These are phyloP conservation scores for Ophiostoma populinum DNA, from an alignment of 2,329 filamentous ascomycete species.

Conservation along the genomic window DNA sequence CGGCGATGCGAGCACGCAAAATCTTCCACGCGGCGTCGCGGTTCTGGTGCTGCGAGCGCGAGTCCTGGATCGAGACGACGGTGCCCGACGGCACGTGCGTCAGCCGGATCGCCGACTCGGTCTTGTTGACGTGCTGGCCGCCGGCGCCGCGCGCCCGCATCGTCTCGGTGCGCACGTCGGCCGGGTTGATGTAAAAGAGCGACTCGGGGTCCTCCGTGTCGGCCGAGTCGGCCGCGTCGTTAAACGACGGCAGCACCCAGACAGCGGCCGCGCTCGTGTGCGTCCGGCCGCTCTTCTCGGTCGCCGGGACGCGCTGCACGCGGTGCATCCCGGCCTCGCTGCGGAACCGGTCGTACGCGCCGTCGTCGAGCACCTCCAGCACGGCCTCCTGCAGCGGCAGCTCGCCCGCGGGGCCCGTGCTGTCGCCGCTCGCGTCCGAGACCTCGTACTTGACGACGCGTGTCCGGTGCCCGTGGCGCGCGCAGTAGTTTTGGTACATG, in stretches of 20 bases:
- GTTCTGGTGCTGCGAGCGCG: constrained; percentile 78
- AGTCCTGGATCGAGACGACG: constrained; percentile 83
- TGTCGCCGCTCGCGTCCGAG: constrained; percentile 43
- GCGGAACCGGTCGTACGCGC: constrained; percentile 66
- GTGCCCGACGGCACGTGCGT: constrained; percentile 81
- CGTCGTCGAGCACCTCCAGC: constrained; percentile 59
- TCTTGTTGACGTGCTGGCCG: constrained; percentile 97
- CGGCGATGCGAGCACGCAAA: constrained; percentile 65
- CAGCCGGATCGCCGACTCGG: constrained; percentile 83
- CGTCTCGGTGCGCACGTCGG: constrained; percentile 69
- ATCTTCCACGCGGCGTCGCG: constrained; percentile 75
- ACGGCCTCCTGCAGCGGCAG: constrained; percentile 70
- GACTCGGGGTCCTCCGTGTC: constrained; percentile 60
- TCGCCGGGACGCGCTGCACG: constrained; percentile 83
- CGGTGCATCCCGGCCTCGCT: constrained; percentile 89
- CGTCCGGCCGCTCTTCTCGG: constrained; percentile 77
- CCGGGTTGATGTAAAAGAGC: constrained; percentile 76
- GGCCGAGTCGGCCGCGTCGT: constrained; percentile 11
- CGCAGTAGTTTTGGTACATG: constrained; percentile 71
- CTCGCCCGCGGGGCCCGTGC: constrained; percentile 39
- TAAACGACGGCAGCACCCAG: constrained; percentile 76
- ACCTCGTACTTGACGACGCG: constrained; percentile 67
- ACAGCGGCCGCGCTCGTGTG: constrained; percentile 89
- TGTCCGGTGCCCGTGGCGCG: constrained; percentile 45
- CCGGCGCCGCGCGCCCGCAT: constrained; percentile 88